Base-by-base conservation (phyloP, 495 filamentous ascomycete genomes). In the Penicillium soppii region DNA sequence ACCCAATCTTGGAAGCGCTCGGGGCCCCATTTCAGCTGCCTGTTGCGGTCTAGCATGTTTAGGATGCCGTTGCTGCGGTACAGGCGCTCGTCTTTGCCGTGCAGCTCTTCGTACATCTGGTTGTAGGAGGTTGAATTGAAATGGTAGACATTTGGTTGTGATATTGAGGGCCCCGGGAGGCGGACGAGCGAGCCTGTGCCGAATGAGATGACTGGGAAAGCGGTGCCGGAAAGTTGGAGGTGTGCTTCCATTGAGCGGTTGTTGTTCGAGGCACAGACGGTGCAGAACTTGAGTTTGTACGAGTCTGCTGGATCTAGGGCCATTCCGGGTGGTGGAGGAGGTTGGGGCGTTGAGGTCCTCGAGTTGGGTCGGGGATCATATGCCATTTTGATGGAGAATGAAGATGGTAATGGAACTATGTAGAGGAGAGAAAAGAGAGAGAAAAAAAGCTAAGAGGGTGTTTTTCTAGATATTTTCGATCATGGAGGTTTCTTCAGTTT, bases 181-280 rank as follows among this genome's bases (percentile, higher is more conserved):
- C 95, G 90, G 46, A 99, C 95, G 2, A 95, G 82, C 22, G 90
- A 95, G 47, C 95, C 95, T 1, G 95, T 99, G 48, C 95, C 95
- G 70, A 99, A 99, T 13, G 92, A 97, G 58, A 97, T 94, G 56
- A 95, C 91, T 19, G 94, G 95, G 68, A 90, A 97, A n/a, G 86
- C 72, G 27, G 65, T 58, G 41, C 85, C 75, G 7, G 95, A 85
- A 22, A 99, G 85, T 26, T 87, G 87, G 17, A 96, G 84, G 70
- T 99, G 95, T 9, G 91, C 92, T 80, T 98, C 94, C 94, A 98
- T 98, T 5, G 91, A 95, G 81, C 92, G 84, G 63, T 97, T 97
- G 59, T 97, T 85, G 63, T 99, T 97, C 59, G 90, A 96, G 4
- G 94, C 94, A 70, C 95, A 99, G 30, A 99, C 94, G 2, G 95